Evolutionary conservation across 1,284 basidiomycete genomes (phyloP), one percentile per base, ranked within the genome.

Genomic region (Phylloporus sp.): DNA sequence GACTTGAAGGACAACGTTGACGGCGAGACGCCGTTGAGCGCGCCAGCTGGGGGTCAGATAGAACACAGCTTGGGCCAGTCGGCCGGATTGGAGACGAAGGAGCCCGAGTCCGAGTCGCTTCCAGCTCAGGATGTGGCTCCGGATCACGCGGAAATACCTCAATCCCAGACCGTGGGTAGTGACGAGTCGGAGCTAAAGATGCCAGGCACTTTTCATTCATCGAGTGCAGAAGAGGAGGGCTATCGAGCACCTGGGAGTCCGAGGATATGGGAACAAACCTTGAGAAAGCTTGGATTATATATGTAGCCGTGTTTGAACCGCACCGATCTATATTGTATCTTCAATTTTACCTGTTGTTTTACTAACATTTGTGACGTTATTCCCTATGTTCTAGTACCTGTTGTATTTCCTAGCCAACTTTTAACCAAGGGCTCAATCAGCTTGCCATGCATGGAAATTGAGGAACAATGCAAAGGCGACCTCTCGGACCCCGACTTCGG

Each of bases 141-240:
- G 27, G 63, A 49, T 49, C 59, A 32, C 29, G 58, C 55, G 55
- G 67, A 59, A 25, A 57, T 73, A 17, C 64, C 73, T 41, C 74
- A 68, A 35, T 72, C 71, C 23, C 66, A 72, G 19, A 29, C 52
- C 3, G 63, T 63, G 39, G 73, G 73, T 56, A 79, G 79, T n/a
- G 75, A 80, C 59, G 77, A 82, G 66, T 74, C 78, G n/a, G 81
- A 80, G 45, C 69, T 82, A 67, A 72, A 60, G 66, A 86, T 88
- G 72, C 87, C 87, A 2, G 87, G 87, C 5, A 83, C 84, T 47
- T 86, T 88, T 67, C 76, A 82, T 68, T 57, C 81, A 12, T 73
- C 75, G 29, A 72, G 67, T 17, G 70, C 63, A 17, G 71, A 73
- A 32, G 63, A 63, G 57, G 66, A 65, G 32, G 25, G 25, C 43